Conservation (phyloP, 768 basidiomycete species). For the Russula virescens region DNA sequence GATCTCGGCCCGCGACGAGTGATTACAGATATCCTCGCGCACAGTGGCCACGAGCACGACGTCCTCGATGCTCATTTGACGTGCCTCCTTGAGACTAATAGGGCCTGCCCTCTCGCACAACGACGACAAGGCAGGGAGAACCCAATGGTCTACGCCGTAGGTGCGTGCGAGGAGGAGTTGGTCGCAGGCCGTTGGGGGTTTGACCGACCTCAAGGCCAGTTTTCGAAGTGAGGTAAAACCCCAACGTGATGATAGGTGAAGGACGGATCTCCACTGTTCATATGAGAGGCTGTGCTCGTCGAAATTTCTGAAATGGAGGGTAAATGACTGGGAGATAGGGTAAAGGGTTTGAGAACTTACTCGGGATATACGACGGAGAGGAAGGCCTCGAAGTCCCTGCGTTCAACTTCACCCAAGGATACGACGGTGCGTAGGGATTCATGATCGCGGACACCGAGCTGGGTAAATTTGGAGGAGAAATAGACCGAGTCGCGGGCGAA, state of each 20-base stretch:
- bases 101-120: conserved; percentile 15
- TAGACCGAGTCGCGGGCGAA: conserved; percentile 21
- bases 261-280: conserved; percentile 30
- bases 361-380: conserved; percentile 23
- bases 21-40: conserved; percentile 17
- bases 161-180: conserved; percentile 21
- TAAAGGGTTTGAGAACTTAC: conserved; percentile 4
- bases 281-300: conserved; percentile 15
- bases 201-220: conserved; percentile 15
- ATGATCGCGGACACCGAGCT: conserved; percentile 7
- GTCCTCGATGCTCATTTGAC: conserved; percentile 14
- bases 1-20: neutral
- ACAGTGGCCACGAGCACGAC: conserved; percentile 19
- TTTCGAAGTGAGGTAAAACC: conserved; percentile 29
- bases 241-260: conserved; percentile 30
- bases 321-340: neutral
- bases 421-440: conserved; percentile 6
- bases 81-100: conserved; percentile 11
- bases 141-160: conserved; percentile 17
- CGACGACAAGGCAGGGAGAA: conserved; percentile 15
- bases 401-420: conserved; percentile 5
- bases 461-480: conserved; percentile 12
- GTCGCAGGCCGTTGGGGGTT: conserved; percentile 15
- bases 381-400: conserved; percentile 19
- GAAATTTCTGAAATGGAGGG: conserved; percentile 2